These are phyloP conservation scores for Rubus idaeus DNA, from an alignment of 306 rosid species.

Conservation along the genomic window DNA sequence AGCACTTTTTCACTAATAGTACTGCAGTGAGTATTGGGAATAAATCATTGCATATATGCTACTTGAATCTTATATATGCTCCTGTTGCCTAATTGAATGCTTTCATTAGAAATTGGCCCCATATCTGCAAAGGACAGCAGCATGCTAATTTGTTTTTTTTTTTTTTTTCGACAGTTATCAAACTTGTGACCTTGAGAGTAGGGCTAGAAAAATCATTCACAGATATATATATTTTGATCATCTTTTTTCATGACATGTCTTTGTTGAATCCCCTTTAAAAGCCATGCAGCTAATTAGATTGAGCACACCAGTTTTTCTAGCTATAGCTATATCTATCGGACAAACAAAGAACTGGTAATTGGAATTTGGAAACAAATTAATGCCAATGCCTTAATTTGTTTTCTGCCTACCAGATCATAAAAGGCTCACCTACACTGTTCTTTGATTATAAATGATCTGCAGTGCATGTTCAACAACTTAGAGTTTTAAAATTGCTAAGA, in stretches of 20 bases:
- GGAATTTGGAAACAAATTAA: not conserved
- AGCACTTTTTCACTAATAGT: not conserved
- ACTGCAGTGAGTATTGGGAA: not conserved
- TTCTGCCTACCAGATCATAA: not conserved
- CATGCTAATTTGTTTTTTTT: not conserved
- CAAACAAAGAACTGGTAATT: not conserved
- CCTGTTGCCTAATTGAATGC: not conserved
- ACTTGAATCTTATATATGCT: not conserved
- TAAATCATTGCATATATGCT: not conserved
- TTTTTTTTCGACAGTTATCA: not conserved
- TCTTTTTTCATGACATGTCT: constrained; percentile 4
- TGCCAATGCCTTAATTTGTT: not conserved
- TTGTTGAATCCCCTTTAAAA: not conserved
- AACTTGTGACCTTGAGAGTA: not conserved
- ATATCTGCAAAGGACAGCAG: constrained; percentile 3
- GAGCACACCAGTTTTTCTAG: not conserved
- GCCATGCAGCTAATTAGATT: constrained; percentile 7
- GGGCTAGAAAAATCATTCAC: not conserved
- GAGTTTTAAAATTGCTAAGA: not conserved
- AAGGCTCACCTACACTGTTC: not conserved
- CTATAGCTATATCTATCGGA: not conserved
- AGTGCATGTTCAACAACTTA: constrained; percentile 5
- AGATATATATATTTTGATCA: not conserved
- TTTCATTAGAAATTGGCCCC: constrained; percentile 9
- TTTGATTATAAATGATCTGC: not conserved